Conservation (phyloP, 2,329 filamentous ascomycete species). For the Cladosporium colombiae region DNA sequence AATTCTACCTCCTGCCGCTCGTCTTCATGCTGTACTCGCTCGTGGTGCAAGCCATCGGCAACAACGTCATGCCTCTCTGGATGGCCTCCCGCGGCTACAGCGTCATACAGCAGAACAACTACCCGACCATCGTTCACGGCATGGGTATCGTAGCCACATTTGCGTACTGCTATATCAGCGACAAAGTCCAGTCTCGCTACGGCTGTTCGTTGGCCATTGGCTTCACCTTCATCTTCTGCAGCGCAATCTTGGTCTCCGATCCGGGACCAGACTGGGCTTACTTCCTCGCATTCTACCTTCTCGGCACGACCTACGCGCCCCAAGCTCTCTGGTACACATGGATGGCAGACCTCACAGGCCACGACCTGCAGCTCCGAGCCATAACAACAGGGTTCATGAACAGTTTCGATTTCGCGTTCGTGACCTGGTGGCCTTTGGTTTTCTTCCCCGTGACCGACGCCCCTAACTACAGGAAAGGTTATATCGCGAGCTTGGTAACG, state of each 20-base stretch:
- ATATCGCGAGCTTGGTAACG: not conserved
- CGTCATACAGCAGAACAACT: slow-evolving; percentile 49
- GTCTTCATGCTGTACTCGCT: slow-evolving; percentile 53
- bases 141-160: slow-evolving; percentile 47
- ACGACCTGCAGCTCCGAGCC: slow-evolving; percentile 45
- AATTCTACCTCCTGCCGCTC: slow-evolving; percentile 48
- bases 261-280: slow-evolving; percentile 40
- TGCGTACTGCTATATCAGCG: slow-evolving; percentile 45
- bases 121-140: slow-evolving; percentile 46
- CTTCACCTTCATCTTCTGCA: slow-evolving; percentile 45
- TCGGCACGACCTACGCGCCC: slow-evolving; percentile 49
- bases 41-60: slow-evolving; percentile 45
- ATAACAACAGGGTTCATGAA: slow-evolving; percentile 40
- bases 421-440: not conserved
- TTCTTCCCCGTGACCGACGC: not conserved
- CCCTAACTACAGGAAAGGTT: not conserved
- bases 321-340: slow-evolving; percentile 52
- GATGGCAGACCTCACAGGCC: slow-evolving; percentile 48
- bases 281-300: slow-evolving; percentile 49
- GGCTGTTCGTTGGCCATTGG: slow-evolving; percentile 47
- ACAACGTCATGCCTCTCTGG: slow-evolving; percentile 51
- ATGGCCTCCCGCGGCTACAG: slow-evolving; percentile 49
- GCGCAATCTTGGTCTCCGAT: slow-evolving; percentile 41
- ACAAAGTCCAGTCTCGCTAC: slow-evolving; percentile 47
- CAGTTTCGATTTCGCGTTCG: not conserved